Evolutionary conservation across 495 filamentous ascomycete genomes (phyloP).

Genomic region (Neurospora sp.): DNA sequence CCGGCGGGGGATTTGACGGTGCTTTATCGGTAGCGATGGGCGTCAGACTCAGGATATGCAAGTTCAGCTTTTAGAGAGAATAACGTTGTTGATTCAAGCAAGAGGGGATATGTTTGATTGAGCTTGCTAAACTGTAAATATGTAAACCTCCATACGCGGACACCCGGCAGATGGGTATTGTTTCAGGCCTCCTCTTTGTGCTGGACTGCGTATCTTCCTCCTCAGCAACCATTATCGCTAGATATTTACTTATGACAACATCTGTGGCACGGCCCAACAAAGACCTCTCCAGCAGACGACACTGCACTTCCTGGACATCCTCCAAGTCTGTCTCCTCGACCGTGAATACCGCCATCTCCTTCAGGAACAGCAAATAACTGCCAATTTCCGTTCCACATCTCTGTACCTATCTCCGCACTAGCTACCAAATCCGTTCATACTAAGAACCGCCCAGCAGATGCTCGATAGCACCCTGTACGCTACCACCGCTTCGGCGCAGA

Average conservation of each 20-base stretch:
- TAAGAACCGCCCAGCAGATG: conserved; percentile 43
- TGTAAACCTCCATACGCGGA: not conserved
- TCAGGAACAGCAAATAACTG: not conserved
- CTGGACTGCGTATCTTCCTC: not conserved
- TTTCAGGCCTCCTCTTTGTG: not conserved
- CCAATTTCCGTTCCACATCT: not conserved
- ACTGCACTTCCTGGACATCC: not conserved
- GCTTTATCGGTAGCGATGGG: conserved; percentile 29
- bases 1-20: conserved; percentile 38
- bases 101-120: not conserved
- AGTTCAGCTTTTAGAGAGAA: not conserved
- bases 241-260: not conserved
- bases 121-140: not conserved
- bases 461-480: conserved; percentile 91
- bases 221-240: not conserved
- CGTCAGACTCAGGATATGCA: not conserved
- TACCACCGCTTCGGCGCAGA: conserved; percentile 79
- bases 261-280: not conserved
- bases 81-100: not conserved
- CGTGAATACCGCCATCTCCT: not conserved
- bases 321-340: not conserved
- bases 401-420: not conserved
- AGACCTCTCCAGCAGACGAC: not conserved
- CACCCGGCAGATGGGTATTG: not conserved
- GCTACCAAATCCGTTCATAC: not conserved